phyloP scores from a whole-genome alignment of 2,329 filamentous ascomycete species.

The Phialophora tarda region DNA sequence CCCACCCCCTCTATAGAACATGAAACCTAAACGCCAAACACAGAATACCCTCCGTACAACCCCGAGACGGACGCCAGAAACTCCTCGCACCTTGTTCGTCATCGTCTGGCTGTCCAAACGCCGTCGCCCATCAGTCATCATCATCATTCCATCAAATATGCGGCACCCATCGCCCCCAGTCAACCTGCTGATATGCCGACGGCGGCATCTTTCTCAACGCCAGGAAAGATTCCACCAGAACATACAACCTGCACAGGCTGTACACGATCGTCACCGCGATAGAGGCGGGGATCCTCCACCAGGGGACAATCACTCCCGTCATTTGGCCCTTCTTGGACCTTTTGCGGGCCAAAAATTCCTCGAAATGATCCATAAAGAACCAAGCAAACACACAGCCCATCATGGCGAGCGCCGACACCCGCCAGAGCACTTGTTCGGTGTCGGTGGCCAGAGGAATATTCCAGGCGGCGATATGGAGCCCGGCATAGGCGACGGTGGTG shows the following conservation, averaged over 20 bases:
- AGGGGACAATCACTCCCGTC: slow-evolving; percentile 14
- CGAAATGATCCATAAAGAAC: slow-evolving; percentile 24
- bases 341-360: slow-evolving; percentile 10
- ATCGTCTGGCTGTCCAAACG: not conserved
- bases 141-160: slow-evolving; percentile 17
- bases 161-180: slow-evolving; percentile 23
- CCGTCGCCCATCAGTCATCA: not conserved
- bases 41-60: not conserved
- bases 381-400: slow-evolving; percentile 17
- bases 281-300: slow-evolving; percentile 27
- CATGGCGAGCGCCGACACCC: slow-evolving; percentile 25
- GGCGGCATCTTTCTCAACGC: slow-evolving; percentile 15
- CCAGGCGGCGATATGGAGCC: slow-evolving; percentile 40
- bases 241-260: slow-evolving; percentile 16
- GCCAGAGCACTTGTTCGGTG: slow-evolving; percentile 38
- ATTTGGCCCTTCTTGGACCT: slow-evolving; percentile 12
- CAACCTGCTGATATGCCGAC: slow-evolving; percentile 21
- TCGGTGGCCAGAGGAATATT: slow-evolving; percentile 40
- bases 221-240: slow-evolving; percentile 18
- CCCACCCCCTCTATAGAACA: not conserved
- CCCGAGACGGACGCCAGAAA: not conserved
- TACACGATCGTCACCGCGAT: slow-evolving; percentile 15
- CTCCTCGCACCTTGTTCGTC: not conserved
- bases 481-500: slow-evolving; percentile 33
- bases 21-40: not conserved